phyloP scores from a whole-genome alignment of 225 moss, liverwort and hornwort genomes.

The Physcomitrellopsis africana region DNA sequence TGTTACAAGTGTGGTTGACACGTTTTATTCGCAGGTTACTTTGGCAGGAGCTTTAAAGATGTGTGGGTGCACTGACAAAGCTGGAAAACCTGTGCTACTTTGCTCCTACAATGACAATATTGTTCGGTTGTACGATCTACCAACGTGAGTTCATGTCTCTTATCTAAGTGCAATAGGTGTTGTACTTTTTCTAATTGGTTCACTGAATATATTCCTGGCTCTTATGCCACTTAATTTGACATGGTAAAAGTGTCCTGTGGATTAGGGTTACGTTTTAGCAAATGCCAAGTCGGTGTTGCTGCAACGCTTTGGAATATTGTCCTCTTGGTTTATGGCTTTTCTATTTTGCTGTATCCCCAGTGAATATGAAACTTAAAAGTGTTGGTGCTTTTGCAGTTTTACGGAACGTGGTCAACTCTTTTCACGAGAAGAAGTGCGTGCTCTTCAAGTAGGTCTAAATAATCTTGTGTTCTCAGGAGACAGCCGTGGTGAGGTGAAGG shows the following conservation, averaged over 20 bases:
- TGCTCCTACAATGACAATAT: constrained; percentile 95
- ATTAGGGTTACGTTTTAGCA: not conserved
- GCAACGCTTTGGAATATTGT: too few relatives aligned
- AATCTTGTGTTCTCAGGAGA: constrained; percentile 54
- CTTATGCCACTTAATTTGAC: not conserved
- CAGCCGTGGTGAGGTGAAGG: constrained; percentile 62
- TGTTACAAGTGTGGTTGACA: not conserved
- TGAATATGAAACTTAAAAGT: too few relatives aligned
- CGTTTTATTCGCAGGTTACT: constrained; percentile 48
- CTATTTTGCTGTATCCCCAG: too few relatives aligned
- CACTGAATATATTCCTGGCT: not conserved
- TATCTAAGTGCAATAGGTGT: not conserved
- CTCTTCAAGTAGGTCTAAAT: constrained; percentile 57
- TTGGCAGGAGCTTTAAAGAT: constrained; percentile 79
- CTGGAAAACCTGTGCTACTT: constrained; percentile 78
- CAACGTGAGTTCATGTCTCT: constrained; percentile 59
- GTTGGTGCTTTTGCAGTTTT: constrained; percentile 38
- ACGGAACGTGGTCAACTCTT: constrained; percentile 63
- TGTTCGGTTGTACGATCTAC: constrained; percentile 89
- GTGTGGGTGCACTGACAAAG: constrained; percentile 78
- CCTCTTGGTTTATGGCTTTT: not conserved
- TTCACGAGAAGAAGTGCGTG: constrained; percentile 73
- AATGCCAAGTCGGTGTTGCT: not conserved
- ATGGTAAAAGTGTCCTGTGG: not conserved
- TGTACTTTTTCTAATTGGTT: not conserved